A percentile compares a stretch with the other conserved stretches of the same genome.
These are phyloP conservation scores for Triadica sebifera DNA, from an alignment of 345 rosid genomes.

Conservation along the genomic window DNA sequence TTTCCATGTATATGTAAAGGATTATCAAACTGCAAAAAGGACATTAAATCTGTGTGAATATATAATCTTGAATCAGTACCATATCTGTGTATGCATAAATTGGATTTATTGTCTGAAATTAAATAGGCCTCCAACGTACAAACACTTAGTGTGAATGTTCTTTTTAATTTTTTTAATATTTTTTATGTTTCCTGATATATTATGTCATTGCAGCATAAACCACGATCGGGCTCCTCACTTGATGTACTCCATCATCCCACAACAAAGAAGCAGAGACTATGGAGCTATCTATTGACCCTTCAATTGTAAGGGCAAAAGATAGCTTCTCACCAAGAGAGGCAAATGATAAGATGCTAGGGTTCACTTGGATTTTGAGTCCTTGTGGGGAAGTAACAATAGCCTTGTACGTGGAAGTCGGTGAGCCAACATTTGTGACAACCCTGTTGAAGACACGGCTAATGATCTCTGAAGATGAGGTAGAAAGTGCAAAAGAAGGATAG, in stretches of 20 bases:
- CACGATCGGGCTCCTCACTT: slow-evolving; percentile 38
- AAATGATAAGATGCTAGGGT: slow-evolving; percentile 21
- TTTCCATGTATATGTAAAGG: too few species aligned
- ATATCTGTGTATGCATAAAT: too few species aligned
- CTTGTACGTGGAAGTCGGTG: slow-evolving; percentile 24
- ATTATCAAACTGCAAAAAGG: too few species aligned
- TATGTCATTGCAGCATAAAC: slow-evolving; percentile 4
- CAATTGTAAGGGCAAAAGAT: slow-evolving; percentile 19
- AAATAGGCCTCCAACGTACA: too few species aligned
- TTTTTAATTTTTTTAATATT: too few species aligned
- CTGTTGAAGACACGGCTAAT: slow-evolving; percentile 18
- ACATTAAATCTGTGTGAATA: too few species aligned
- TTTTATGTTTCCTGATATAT: too few species aligned
- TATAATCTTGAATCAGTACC: too few species aligned
- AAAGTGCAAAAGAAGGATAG: slow-evolving; percentile 36
- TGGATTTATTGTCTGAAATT: too few species aligned
- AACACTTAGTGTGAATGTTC: too few species aligned
- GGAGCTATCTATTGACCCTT: slow-evolving; percentile 11
- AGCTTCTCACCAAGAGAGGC: slow-evolving; percentile 20
- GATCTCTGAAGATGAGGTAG: background rate
- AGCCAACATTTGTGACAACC: slow-evolving; percentile 35
- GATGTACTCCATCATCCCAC: slow-evolving; percentile 38
- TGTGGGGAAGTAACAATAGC: slow-evolving; percentile 15
- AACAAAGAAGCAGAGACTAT: slow-evolving; percentile 26
- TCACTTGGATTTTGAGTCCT: slow-evolving; percentile 22